Conservation (phyloP, 1,284 basidiomycete genomes). For the Cystobasidium sp. region DNA sequence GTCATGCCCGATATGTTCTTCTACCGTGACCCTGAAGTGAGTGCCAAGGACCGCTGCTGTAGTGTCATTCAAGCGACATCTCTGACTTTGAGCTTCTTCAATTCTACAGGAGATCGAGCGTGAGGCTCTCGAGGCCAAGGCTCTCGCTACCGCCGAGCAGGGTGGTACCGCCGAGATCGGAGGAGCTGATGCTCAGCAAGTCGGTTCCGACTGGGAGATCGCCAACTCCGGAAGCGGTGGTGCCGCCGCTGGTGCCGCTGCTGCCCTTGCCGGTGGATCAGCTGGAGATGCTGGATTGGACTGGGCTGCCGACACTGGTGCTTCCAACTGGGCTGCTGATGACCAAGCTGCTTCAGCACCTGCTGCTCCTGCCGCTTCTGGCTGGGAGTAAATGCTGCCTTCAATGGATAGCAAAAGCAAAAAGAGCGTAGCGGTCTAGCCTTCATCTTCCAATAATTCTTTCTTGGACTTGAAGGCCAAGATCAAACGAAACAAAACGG, state of each 20-base stretch:
- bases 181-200: constrained; percentile 56
- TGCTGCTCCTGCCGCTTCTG: constrained; percentile 26
- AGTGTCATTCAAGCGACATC: neutral
- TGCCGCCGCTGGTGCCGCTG: constrained; percentile 76
- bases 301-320: constrained; percentile 66
- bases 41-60: neutral
- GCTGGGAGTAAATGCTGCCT: constrained; percentile 39
- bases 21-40: constrained; percentile 92
- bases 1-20: constrained; percentile 89
- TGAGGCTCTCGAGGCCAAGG: constrained; percentile 89
- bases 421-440: neutral
- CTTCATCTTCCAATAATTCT: neutral
- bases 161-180: constrained; percentile 61
- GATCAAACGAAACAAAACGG: constrained; percentile 16
- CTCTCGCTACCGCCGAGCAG: constrained; percentile 69
- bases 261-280: constrained; percentile 69
- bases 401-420: constrained; percentile 14
- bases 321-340: constrained; percentile 42
- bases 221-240: constrained; percentile 58
- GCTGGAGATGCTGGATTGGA: constrained; percentile 65
- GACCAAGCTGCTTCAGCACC: constrained; percentile 10
- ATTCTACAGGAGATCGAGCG: constrained; percentile 80
- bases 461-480: neutral
- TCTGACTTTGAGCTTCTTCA: neutral
- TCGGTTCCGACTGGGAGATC: constrained; percentile 72